These are phyloP conservation scores for Trametes hirsuta DNA, from an alignment of 1,284 basidiomycete species.

Conservation along the genomic window DNA sequence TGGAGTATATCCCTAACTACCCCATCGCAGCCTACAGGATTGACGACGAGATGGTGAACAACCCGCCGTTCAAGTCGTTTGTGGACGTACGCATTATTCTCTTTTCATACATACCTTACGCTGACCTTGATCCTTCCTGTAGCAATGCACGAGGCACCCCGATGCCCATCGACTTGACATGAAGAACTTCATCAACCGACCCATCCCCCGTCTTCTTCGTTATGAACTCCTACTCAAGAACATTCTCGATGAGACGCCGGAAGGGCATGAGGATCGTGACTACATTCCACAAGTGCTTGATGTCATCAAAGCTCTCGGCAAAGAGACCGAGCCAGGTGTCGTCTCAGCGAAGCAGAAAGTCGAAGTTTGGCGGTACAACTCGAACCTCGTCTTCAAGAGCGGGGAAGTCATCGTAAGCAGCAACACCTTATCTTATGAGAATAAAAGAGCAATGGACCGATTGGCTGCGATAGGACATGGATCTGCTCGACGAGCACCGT, in stretches of 20 bases:
- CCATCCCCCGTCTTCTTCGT: constrained; percentile 86
- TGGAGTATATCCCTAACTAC: constrained; percentile 92
- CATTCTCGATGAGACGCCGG: constrained; percentile 74
- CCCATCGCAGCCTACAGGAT: constrained; percentile 92
- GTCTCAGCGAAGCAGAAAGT: constrained; percentile 85
- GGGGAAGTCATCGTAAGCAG: constrained; percentile 75
- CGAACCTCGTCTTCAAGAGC: constrained; percentile 77
- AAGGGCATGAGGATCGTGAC: constrained; percentile 77
- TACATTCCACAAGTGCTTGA: constrained; percentile 85
- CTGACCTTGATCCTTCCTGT: not conserved
- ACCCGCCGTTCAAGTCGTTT: constrained; percentile 80
- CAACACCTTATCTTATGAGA: not conserved
- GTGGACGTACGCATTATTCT: constrained; percentile 63
- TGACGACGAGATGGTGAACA: constrained; percentile 85
- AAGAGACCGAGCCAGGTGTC: constrained; percentile 85
- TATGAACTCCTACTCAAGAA: constrained; percentile 86
- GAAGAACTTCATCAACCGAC: constrained; percentile 87
- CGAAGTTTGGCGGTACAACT: constrained; percentile 83
- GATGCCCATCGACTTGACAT: constrained; percentile 82
- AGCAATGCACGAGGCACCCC: constrained; percentile 74
- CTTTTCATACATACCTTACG: too few species aligned
- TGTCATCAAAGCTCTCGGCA: constrained; percentile 81
- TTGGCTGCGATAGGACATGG: constrained; percentile 69
- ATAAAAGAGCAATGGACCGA: not conserved
- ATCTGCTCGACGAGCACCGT: constrained; percentile 81